These are phyloP conservation scores for Trametes hirsuta DNA, from an alignment of 1,284 basidiomycete species.

Conservation along the genomic window DNA sequence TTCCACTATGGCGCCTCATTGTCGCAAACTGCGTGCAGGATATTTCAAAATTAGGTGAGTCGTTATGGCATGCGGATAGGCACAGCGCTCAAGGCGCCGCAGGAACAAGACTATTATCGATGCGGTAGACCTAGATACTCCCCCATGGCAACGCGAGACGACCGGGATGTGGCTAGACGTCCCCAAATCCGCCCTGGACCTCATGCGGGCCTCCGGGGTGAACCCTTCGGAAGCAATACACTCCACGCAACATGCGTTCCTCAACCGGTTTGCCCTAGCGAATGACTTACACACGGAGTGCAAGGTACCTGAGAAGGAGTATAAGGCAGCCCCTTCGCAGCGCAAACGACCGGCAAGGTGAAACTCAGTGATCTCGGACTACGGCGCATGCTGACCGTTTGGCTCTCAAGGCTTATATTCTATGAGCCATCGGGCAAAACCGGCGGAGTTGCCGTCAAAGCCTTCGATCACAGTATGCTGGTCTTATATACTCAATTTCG, in stretches of 20 bases:
- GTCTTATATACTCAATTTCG: neutral
- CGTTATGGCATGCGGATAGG: too few relatives aligned
- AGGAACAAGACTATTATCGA: slow-evolving; percentile 76
- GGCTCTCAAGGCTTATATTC: slow-evolving; percentile 68
- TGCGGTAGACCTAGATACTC: slow-evolving; percentile 78
- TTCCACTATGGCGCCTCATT: neutral
- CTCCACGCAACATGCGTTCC: slow-evolving; percentile 81
- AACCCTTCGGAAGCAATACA: slow-evolving; percentile 82
- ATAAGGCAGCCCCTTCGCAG: slow-evolving; percentile 56
- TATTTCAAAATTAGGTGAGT: slow-evolving; percentile 60
- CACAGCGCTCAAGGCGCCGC: neutral
- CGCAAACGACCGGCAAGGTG: slow-evolving; percentile 81
- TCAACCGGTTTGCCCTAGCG: slow-evolving; percentile 77
- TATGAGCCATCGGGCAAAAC: slow-evolving; percentile 78
- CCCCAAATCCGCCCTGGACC: slow-evolving; percentile 53
- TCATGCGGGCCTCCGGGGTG: slow-evolving; percentile 62
- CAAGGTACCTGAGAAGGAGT: slow-evolving; percentile 82
- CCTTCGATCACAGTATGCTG: slow-evolving; percentile 77
- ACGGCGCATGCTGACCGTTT: neutral
- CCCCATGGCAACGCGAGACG: slow-evolving; percentile 77
- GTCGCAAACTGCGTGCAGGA: slow-evolving; percentile 23
- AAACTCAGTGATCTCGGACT: neutral
- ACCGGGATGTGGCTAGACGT: slow-evolving; percentile 89
- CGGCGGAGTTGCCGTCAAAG: slow-evolving; percentile 76
- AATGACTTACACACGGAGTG: slow-evolving; percentile 86